These are phyloP conservation scores for Alternaria sp. DNA, from an alignment of 2,329 filamentous ascomycete species.

Conservation along the genomic window DNA sequence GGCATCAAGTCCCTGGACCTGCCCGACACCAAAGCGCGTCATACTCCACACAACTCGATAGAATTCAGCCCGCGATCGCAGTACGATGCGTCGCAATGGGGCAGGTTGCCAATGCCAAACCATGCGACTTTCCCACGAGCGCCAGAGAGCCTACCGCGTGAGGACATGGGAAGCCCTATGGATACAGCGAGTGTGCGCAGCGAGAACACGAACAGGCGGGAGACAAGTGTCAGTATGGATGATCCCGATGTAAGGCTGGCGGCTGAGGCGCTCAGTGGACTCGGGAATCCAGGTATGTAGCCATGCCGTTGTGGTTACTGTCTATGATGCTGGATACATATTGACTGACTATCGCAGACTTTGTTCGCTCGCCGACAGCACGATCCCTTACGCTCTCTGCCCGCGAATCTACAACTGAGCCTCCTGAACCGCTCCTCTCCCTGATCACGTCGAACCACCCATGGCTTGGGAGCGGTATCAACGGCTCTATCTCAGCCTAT, in stretches of 20 bases:
- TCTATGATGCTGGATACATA: slow-evolving; percentile 10
- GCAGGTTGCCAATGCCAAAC: slow-evolving; percentile 36
- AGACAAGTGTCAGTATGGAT: slow-evolving; percentile 57
- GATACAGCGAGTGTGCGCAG: slow-evolving; percentile 56
- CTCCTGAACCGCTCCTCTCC: slow-evolving; percentile 79
- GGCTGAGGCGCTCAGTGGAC: slow-evolving; percentile 59
- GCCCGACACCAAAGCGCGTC: slow-evolving; percentile 39
- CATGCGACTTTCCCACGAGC: slow-evolving; percentile 43
- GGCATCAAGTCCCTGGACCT: slow-evolving; percentile 56
- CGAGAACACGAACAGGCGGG: slow-evolving; percentile 37
- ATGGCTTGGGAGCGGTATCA: slow-evolving; percentile 83
- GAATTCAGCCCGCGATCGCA: slow-evolving; percentile 47
- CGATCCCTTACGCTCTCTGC: slow-evolving; percentile 42
- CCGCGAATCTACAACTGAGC: slow-evolving; percentile 57
- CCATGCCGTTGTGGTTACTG: slow-evolving; percentile 6
- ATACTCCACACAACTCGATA: slow-evolving; percentile 39
- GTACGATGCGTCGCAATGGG: slow-evolving; percentile 36
- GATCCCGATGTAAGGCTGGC: slow-evolving; percentile 59
- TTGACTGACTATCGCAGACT: slow-evolving; percentile 48
- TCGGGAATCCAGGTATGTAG: slow-evolving; percentile 59
- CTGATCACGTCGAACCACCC: slow-evolving; percentile 90
- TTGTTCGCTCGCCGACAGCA: slow-evolving; percentile 51
- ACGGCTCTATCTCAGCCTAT: slow-evolving; percentile 84
- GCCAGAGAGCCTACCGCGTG: slow-evolving; percentile 40
- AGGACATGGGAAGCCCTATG: slow-evolving; percentile 54